Base-by-base conservation (phyloP, 1,284 basidiomycete genomes). In the Boletus calvinii region DNA sequence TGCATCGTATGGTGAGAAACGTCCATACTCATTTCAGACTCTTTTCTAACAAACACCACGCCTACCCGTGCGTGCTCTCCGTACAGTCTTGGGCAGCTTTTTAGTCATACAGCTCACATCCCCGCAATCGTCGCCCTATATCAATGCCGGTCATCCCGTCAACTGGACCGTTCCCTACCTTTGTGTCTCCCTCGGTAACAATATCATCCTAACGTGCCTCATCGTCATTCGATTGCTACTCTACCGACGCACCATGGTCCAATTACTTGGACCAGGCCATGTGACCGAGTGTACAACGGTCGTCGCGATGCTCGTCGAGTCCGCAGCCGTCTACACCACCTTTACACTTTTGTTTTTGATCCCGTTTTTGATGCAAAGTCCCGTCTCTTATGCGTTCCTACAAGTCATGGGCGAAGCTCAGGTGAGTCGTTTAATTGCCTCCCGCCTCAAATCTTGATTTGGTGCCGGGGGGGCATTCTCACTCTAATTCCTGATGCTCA, bases 151-250 rank as follows among this genome's bases (percentile, higher is more conserved):
- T 3, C 44, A 20, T 7, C 6, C 35, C 4, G 48, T 64, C 44
- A 68, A 66, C n/a, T 66, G 64, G 54, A 69, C 67, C 6, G 5
- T 56, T 15, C 64, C 65, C 13, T 66, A 70, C 31, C 52, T 68
- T 15, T 52, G 46, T 4, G 37, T 67, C 34, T 62, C 65, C 15
- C 61, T 66, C 29, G 55, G 36, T 5, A 56, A 62, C 46, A 66
- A 67, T 13, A 51, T 66, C 32, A 0, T 57, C 24, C 43, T 67
- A 2, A 54, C 59, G 3, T 35, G 53, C 20, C 54, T 70, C 9
- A 60, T 67, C 22, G 55, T 54, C 20, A 2, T 48, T 11, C 65
- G 65, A 47, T 30, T 66, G 6, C 18, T 64, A 3, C 13, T 57
- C 32, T 64, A 70, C 46, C 57, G 62, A 13, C 52, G 52, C 10